Evolutionary conservation across 2,329 filamentous ascomycete species (phyloP).

Genomic region (Pleomassaria siparia): DNA sequence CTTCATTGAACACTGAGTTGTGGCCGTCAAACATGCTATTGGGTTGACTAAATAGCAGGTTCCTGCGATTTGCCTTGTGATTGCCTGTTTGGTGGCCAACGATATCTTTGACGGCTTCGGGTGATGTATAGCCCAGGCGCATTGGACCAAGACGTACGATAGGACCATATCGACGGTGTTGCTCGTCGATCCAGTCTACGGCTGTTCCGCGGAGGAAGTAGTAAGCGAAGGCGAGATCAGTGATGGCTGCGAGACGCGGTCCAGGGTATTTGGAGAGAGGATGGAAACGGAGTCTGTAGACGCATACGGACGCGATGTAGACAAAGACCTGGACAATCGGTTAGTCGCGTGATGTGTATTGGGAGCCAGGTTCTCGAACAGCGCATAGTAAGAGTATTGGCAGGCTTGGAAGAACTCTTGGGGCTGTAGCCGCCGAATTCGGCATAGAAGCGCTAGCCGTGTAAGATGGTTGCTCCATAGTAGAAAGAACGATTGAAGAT

Average conservation of each 20-base stretch:
- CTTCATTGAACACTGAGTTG: constrained; percentile 4
- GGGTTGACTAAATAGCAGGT: no score
- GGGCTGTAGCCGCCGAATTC: no score
- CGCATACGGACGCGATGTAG: no score
- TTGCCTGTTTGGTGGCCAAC: constrained; percentile 17
- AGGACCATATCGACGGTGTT: constrained; percentile 38
- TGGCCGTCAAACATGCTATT: no score
- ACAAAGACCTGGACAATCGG: no score
- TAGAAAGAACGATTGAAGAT: no score
- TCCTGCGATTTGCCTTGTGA: constrained; percentile 4
- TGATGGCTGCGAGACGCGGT: constrained; percentile 33
- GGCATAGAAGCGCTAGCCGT: no score
- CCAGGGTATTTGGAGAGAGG: constrained; percentile 44
- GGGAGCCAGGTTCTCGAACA: no score
- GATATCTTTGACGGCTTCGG: constrained; percentile 23
- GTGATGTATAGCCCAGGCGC: constrained; percentile 17
- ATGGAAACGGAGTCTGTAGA: constrained; percentile 46
- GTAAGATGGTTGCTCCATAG: no score
- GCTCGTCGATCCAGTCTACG: constrained; percentile 9
- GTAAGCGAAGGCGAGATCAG: constrained; percentile 22
- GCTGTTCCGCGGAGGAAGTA: constrained; percentile 14
- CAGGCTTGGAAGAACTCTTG: no score
- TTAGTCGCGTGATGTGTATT: no score
- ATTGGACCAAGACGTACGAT: constrained; percentile 24
- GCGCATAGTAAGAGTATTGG: no score